A percentile compares a stretch with the other conserved stretches of the same genome.
Evolutionary conservation across 768 basidiomycete species (phyloP).

Genomic region (Fomitopsis serialis): DNA sequence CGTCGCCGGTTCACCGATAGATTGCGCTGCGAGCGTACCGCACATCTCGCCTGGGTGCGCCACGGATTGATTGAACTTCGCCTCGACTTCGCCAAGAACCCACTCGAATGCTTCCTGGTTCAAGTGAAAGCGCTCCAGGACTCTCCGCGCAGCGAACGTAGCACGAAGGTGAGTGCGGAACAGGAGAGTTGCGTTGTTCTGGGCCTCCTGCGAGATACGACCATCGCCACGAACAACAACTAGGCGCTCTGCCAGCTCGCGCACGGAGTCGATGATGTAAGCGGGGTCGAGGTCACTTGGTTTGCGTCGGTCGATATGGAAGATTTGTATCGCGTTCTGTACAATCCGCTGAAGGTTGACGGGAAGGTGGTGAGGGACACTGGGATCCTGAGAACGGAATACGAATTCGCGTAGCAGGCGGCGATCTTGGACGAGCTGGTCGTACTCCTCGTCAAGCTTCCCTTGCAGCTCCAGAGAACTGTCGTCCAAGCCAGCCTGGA

Average conservation of each 20-base stretch:
- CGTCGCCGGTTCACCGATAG: constrained; percentile 98
- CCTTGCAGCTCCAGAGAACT: constrained; percentile 78
- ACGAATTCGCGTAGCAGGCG: constrained; percentile 72
- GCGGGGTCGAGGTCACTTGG: constrained; percentile 88
- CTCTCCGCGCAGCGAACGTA: constrained; percentile 80
- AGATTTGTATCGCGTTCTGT: constrained; percentile 93
- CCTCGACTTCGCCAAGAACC: constrained; percentile 92
- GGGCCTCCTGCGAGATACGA: constrained; percentile 65
- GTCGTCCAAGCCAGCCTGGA: constrained; percentile 87
- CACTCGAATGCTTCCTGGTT: constrained; percentile 95
- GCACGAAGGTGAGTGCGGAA: constrained; percentile 94
- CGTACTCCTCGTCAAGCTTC: constrained; percentile 77
- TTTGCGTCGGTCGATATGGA: constrained; percentile 93
- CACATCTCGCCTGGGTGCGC: constrained; percentile 99
- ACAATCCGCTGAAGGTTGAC: constrained; percentile 95
- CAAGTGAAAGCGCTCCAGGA: constrained; percentile 84
- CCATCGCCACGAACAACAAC: constrained; percentile 88
- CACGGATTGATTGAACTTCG: constrained; percentile 91
- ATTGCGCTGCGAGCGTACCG: constrained; percentile 95
- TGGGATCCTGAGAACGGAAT: constrained; percentile 72
- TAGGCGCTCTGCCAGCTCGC: constrained; percentile 69
- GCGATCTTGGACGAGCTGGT: constrained; percentile 68
- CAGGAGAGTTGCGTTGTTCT: constrained; percentile 83
- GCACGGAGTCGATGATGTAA: constrained; percentile 78
- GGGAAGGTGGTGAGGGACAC: constrained; percentile 78